Conservation (phyloP, 2,329 filamentous ascomycete genomes). For the Salinomyces thailandicus region DNA sequence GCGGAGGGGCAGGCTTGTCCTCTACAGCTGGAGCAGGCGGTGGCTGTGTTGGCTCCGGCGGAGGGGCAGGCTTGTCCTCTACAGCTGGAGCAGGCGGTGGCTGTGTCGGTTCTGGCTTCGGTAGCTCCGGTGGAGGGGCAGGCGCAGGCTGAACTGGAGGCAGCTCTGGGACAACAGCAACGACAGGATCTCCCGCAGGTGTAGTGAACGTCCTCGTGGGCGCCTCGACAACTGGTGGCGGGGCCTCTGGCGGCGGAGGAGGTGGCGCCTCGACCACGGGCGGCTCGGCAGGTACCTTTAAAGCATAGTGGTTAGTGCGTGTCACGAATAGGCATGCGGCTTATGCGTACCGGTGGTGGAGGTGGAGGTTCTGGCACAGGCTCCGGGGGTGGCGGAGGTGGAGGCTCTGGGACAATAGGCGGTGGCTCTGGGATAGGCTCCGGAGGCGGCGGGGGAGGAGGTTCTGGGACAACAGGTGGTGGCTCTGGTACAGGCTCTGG, state of each 20-base stretch:
- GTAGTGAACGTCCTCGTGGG: background rate
- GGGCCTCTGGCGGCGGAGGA: too few relatives aligned
- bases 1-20: too few relatives aligned
- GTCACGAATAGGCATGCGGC: too few relatives aligned
- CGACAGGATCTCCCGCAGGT: background rate
- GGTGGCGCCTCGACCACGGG: too few relatives aligned
- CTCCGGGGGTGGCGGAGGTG: background rate
- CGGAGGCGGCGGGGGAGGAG: background rate
- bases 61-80: background rate
- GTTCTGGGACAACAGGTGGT: background rate
- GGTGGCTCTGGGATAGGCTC: background rate
- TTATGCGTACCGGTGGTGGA: background rate
- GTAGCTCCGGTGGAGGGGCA: background rate
- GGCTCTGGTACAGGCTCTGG: background rate
- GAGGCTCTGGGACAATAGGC: background rate
- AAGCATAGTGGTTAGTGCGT: too few relatives aligned
- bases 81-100: background rate
- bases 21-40: background rate
- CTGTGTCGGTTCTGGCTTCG: background rate
- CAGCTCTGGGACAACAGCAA: slow-evolving; percentile 1
- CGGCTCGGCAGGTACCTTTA: too few relatives aligned
- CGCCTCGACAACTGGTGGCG: background rate
- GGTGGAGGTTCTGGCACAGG: background rate
- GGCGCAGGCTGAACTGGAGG: background rate
- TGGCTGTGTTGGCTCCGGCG: background rate